A percentile compares a stretch with the other conserved stretches of the same genome.
phyloP scores from a whole-genome alignment of 306 rosid species.

The Delonix regia region DNA sequence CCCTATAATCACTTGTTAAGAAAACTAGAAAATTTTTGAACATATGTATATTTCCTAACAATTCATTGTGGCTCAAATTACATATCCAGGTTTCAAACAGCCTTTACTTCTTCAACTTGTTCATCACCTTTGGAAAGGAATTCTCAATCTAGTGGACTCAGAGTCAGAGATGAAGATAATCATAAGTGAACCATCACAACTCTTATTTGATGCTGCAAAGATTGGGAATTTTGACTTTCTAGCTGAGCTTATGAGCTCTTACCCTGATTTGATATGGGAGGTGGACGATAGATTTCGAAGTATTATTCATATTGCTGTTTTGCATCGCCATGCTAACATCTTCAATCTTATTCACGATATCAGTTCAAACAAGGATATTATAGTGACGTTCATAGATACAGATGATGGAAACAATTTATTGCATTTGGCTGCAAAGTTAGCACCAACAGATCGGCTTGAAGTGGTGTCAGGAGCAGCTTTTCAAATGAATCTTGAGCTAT shows the following conservation, averaged over 20 bases:
- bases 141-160: neutral
- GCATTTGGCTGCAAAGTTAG: constrained; percentile 42
- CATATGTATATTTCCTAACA: too few species aligned
- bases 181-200: constrained; percentile 12
- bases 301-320: constrained; percentile 16
- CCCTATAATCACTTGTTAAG: neutral
- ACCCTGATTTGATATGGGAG: constrained; percentile 31
- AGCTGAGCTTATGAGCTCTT: constrained; percentile 34
- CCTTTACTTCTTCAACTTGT: constrained; percentile 31
- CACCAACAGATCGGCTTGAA: neutral
- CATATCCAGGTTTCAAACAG: neutral
- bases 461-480: constrained; percentile 43
- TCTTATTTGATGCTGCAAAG: constrained; percentile 39
- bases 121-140: constrained; percentile 17
- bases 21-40: too few species aligned
- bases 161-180: neutral
- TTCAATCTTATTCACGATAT: constrained; percentile 44
- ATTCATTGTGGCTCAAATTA: neutral
- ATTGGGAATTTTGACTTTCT: constrained; percentile 48
- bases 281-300: neutral
- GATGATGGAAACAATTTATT: constrained; percentile 10
- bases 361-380: constrained; percentile 21
- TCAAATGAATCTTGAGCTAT: constrained; percentile 20
- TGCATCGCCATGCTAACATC: constrained; percentile 39
- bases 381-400: neutral